A percentile compares a stretch with the other conserved stretches of the same genome.
Evolutionary conservation across 2,329 filamentous ascomycete species (phyloP).

Genomic region (Anthostomella pinea): DNA sequence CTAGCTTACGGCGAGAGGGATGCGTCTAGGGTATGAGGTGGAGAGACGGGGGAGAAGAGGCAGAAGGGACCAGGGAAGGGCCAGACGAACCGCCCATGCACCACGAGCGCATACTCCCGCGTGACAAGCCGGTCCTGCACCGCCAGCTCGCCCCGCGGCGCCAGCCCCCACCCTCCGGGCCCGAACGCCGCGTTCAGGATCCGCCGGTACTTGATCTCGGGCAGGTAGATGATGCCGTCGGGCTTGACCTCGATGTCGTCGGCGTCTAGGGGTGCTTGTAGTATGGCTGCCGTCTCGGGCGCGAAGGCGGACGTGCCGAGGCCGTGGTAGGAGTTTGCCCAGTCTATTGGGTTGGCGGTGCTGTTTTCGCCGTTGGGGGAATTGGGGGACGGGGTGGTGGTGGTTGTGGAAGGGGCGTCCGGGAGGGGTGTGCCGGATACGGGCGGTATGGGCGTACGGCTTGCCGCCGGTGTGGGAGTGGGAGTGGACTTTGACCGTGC

Average conservation of each 20-base stretch:
- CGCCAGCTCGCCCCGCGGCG: conserved; percentile 79
- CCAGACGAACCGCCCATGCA: conserved; percentile 71
- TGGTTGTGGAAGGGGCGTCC: conserved; percentile 18
- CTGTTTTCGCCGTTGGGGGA: conserved; percentile 2
- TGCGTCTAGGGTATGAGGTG: background rate
- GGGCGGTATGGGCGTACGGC: conserved; percentile 25
- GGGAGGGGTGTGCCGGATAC: conserved; percentile 29
- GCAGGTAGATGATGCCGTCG: conserved; percentile 92
- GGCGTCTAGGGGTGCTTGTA: conserved; percentile 64
- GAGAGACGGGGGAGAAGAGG: conserved; percentile 1
- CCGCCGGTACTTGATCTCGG: conserved; percentile 95
- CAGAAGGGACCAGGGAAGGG: background rate
- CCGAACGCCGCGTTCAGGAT: conserved; percentile 91
- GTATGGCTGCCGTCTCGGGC: conserved; percentile 63
- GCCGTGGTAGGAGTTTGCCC: conserved; percentile 81
- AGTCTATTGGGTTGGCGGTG: conserved; percentile 54
- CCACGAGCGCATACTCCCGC: conserved; percentile 89
- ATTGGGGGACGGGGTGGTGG: background rate
- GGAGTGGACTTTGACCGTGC: conserved; percentile 9
- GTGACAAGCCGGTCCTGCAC: conserved; percentile 80
- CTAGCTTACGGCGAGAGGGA: background rate
- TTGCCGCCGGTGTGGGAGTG: conserved; percentile 6
- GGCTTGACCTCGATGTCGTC: conserved; percentile 95
- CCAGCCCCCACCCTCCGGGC: conserved; percentile 92
- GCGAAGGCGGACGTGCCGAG: conserved; percentile 70